Base-by-base conservation (phyloP, 208 protist species). In the Crithidia acanthocephali region DNA sequence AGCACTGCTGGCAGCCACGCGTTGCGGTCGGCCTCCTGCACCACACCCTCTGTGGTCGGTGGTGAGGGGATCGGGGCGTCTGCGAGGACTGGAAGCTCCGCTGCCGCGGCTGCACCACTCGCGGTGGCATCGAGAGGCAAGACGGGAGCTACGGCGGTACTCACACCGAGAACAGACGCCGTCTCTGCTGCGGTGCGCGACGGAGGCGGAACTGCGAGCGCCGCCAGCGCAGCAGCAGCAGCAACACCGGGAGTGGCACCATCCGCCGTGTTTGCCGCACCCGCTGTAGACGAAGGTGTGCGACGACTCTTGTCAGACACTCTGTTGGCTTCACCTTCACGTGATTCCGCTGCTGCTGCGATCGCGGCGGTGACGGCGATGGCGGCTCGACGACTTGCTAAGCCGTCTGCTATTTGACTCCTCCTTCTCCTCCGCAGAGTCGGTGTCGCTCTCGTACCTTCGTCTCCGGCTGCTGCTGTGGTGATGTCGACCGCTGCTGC, bases 1-100 rank as follows among this genome's bases (percentile, higher is more conserved):
- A 90, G 62, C 52, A 83, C 28, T 4, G 61, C 20, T 0, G 80
- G 81, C 23, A 82, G 61, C 59, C 71, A 76, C 23, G 75, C 68
- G 10, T 63, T 59, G 45, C 30, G 58, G 10, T 68, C 48, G 9
- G 6, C 16, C 18, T 48, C 18, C 44, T 22, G 3, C 16, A 15
- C 37, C 9, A 15, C 37, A 42, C n/a, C n/a, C n/a, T n/a, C n/a
- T n/a, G n/a, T n/a, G n/a, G 25, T 47, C 50, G 28, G 28, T 33
- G 16, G 44, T 13, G 45, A 45, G 13, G 33, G 23, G 50, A 44
- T 56, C 32, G 40, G 45, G 37, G 37, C 13, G 37, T 42, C 13
- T 42, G 37, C 37, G 37, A 42, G 37, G 37, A 42, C 6, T 42
- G 13, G 9, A 42, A 15, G 9, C 13, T 42, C 18, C 16, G 16